A percentile compares a stretch with the other conserved stretches of the same genome.
Conservation (phyloP, 1,284 basidiomycete genomes). For the Grifola frondosa region DNA sequence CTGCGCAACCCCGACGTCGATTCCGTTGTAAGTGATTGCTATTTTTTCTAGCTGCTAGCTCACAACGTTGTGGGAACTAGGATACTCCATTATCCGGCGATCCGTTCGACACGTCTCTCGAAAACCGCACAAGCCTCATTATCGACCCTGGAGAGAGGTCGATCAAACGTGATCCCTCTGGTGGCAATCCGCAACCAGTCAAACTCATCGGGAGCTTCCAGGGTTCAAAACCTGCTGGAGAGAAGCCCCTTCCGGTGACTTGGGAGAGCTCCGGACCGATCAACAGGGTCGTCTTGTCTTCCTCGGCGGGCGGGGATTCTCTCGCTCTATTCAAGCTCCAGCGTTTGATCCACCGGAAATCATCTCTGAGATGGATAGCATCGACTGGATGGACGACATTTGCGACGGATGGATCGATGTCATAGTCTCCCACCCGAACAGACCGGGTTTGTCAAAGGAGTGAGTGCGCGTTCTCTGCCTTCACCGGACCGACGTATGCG, state of each 20-base stretch:
- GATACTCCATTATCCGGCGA: background rate
- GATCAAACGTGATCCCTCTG: background rate
- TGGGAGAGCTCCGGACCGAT: conserved; percentile 24
- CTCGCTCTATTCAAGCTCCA: conserved; percentile 11
- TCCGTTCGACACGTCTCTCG: background rate
- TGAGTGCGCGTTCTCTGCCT: background rate
- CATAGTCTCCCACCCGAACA: conserved; percentile 4
- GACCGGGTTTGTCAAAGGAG: background rate
- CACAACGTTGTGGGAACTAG: background rate
- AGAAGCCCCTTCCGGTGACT: conserved; percentile 10
- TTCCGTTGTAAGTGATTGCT: too few relatives aligned
- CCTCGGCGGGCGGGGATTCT: conserved; percentile 20
- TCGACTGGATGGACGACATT: conserved; percentile 25
- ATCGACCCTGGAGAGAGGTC: conserved; percentile 11
- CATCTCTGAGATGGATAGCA: conserved; percentile 23
- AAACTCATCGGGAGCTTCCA: conserved; percentile 10
- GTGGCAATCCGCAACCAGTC: too few relatives aligned
- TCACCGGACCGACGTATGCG: too few relatives aligned
- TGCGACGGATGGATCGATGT: conserved; percentile 26
- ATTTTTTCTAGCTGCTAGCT: too few relatives aligned
- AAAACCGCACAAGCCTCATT: conserved; percentile 9
- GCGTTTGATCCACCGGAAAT: conserved; percentile 16
- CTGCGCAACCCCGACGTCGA: conserved; percentile 7
- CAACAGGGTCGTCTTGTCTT: conserved; percentile 22
- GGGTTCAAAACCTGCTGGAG: conserved; percentile 6